A percentile compares a stretch with the other conserved stretches of the same genome.
These are phyloP conservation scores for Tetrahymena thermophila DNA, from an alignment of 73 alveolate species.

Conservation along the genomic window DNA sequence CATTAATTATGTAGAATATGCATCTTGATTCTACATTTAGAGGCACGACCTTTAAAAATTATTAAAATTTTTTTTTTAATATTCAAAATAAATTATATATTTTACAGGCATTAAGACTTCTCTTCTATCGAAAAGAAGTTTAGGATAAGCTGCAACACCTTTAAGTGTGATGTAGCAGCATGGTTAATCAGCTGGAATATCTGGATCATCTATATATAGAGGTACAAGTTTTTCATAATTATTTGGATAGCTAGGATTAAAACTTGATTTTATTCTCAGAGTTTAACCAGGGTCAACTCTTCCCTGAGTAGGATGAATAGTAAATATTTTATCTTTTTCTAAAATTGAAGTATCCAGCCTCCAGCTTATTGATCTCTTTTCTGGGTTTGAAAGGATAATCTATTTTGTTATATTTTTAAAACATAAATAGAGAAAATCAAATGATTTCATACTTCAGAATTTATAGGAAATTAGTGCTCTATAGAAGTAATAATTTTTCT, in stretches of 20 bases:
- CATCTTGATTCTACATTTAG: slow-evolving; percentile 84
- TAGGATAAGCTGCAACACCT: slow-evolving; percentile 97
- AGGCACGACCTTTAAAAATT: slow-evolving; percentile 53
- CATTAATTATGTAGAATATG: slow-evolving; percentile 83
- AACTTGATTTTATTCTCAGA: slow-evolving; percentile 85
- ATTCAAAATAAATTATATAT: background rate
- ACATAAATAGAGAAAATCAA: background rate
- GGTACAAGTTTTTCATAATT: slow-evolving; percentile 84
- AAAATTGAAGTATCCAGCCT: slow-evolving; percentile 58
- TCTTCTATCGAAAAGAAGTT: slow-evolving; percentile 91
- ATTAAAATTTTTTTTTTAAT: background rate
- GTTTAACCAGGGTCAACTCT: slow-evolving; percentile 78
- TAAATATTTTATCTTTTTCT: slow-evolving; percentile 65
- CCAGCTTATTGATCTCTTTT: slow-evolving; percentile 70
- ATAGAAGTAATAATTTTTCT: slow-evolving; percentile 79
- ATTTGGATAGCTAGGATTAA: slow-evolving; percentile 91
- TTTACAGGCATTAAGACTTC: slow-evolving; percentile 88
- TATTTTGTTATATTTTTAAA: slow-evolving; percentile 34
- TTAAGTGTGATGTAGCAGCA: slow-evolving; percentile 73
- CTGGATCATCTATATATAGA: slow-evolving; percentile 68
- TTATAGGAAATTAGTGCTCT: slow-evolving; percentile 74
- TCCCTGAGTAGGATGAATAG: slow-evolving; percentile 86
- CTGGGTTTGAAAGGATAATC: slow-evolving; percentile 79
- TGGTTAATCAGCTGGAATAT: slow-evolving; percentile 55
- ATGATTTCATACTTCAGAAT: background rate